Conservation (phyloP, 805 yeast species). For the Saccharomycopsis babjevae region DNA sequence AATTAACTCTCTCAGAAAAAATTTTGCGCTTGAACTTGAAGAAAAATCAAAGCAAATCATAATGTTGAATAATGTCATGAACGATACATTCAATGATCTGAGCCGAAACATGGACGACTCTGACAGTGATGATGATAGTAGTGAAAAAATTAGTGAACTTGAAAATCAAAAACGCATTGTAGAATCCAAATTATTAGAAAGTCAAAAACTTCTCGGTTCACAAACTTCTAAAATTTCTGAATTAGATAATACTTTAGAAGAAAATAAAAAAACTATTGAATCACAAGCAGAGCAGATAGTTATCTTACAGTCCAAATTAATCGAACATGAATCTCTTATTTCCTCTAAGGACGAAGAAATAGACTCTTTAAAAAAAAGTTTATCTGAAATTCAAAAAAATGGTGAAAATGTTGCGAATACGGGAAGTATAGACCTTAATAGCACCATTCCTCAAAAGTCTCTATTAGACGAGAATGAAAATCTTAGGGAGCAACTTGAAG, state of each 20-base stretch:
- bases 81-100: neutral
- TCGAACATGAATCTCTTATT: conserved; percentile 1
- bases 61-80: neutral
- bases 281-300: conserved; percentile 37
- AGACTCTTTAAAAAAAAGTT: neutral
- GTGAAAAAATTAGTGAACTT: neutral
- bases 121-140: neutral
- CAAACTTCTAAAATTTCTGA: neutral
- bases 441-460: neutral
- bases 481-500: neutral
- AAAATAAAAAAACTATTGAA: conserved; percentile 30
- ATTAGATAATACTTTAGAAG: neutral
- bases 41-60: neutral
- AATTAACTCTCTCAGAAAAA: neutral
- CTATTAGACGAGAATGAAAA: neutral
- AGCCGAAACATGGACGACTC: neutral
- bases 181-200: neutral
- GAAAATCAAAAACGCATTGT: neutral
- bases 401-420: no score
- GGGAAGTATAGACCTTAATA: neutral
- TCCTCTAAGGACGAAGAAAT: neutral
- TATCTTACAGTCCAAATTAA: conserved; percentile 19
- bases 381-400: no score
- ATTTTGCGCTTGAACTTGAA: neutral
- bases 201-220: neutral